A percentile compares a stretch with the other conserved stretches of the same genome.
phyloP scores from a whole-genome alignment of 2,329 filamentous ascomycete genomes.

The Fusarium avenaceum region DNA sequence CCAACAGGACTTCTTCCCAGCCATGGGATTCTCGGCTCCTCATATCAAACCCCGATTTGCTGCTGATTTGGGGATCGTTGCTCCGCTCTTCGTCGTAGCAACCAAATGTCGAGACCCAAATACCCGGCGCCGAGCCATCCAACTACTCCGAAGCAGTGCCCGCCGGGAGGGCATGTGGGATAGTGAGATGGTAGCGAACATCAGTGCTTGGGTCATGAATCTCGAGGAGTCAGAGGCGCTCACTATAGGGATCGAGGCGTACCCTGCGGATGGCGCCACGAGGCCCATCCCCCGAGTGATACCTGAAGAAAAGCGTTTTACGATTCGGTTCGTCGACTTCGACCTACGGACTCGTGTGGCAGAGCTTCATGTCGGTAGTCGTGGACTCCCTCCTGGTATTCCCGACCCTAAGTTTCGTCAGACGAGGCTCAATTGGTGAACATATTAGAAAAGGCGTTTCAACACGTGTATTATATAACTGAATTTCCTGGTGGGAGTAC shows the following conservation, averaged over 20 bases:
- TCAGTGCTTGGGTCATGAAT: conserved; percentile 67
- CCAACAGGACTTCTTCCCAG: conserved; percentile 54
- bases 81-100: conserved; percentile 74
- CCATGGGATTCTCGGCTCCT: conserved; percentile 59
- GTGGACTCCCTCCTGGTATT: conserved; percentile 62
- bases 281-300: conserved; percentile 51
- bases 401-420: conserved; percentile 63
- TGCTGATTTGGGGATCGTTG: conserved; percentile 73
- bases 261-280: conserved; percentile 11
- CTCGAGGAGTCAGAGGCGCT: conserved; percentile 65
- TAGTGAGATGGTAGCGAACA: conserved; percentile 68
- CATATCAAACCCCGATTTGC: conserved; percentile 74
- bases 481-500: background rate
- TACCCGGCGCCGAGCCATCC: conserved; percentile 71
- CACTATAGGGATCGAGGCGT: conserved; percentile 39
- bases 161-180: conserved; percentile 79
- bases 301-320: conserved; percentile 67
- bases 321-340: conserved; percentile 69
- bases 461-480: background rate
- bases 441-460: background rate
- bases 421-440: conserved; percentile 64
- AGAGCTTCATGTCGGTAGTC: conserved; percentile 66
- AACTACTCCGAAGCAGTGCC: conserved; percentile 70
- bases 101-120: conserved; percentile 73
- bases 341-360: conserved; percentile 66